A percentile compares a stretch with the other conserved stretches of the same genome.
These are phyloP conservation scores for Colletotrichum cordylinicola DNA, from an alignment of 2,329 filamentous ascomycete genomes.

Conservation along the genomic window DNA sequence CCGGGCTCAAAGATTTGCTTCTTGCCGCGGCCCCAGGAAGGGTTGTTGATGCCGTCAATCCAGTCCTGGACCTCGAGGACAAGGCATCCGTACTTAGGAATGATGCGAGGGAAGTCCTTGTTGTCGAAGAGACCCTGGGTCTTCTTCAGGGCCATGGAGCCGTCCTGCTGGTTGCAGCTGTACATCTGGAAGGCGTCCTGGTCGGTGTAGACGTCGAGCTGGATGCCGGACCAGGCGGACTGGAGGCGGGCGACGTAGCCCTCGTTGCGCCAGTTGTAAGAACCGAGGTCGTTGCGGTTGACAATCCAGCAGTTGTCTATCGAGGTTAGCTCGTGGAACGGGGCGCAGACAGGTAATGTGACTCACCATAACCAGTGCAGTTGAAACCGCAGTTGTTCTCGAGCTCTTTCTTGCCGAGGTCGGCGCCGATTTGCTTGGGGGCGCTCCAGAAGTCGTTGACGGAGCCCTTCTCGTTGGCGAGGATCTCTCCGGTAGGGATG, in stretches of 20 bases:
- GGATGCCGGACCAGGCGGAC: constrained; percentile 81
- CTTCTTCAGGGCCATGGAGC: constrained; percentile 70
- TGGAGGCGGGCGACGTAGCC: constrained; percentile 70
- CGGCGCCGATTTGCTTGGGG: constrained; percentile 79
- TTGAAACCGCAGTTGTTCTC: constrained; percentile 77
- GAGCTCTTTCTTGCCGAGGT: constrained; percentile 67
- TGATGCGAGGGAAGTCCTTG: constrained; percentile 62
- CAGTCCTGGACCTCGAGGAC: constrained; percentile 93
- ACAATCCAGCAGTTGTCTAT: constrained; percentile 73
- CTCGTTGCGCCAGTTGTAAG: constrained; percentile 68
- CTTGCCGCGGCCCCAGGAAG: constrained; percentile 76
- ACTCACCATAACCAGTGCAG: constrained; percentile 84
- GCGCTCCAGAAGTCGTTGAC: constrained; percentile 84
- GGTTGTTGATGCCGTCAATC: constrained; percentile 93
- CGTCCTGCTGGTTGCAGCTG: constrained; percentile 80
- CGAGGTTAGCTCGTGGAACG: neutral
- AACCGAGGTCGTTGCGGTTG: constrained; percentile 62
- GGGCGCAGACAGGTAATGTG: neutral
- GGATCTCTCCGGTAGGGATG: constrained; percentile 78
- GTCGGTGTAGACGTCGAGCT: constrained; percentile 80
- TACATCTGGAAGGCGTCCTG: constrained; percentile 91
- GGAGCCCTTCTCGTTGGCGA: constrained; percentile 69
- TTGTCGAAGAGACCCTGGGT: constrained; percentile 70
- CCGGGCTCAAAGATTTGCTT: constrained; percentile 68
- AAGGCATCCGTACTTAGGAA: constrained; percentile 81